A percentile compares a stretch with the other conserved stretches of the same genome.
These are phyloP conservation scores for Cercospora sp. DNA, from an alignment of 2,329 filamentous ascomycete genomes.

Conservation along the genomic window DNA sequence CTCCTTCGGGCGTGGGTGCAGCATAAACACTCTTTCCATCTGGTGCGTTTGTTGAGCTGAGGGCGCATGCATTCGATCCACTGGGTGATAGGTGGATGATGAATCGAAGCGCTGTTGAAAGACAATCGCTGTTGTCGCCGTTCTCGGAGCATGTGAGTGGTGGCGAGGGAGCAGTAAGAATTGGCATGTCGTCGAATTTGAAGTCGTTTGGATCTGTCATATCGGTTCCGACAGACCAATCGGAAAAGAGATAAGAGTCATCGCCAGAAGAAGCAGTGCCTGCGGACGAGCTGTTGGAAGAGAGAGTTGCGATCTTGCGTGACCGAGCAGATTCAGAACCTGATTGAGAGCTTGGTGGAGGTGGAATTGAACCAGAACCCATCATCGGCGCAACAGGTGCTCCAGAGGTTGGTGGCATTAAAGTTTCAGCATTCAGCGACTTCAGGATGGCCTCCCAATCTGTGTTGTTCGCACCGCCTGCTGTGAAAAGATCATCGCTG, in stretches of 20 bases:
- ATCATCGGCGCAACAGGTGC: neutral
- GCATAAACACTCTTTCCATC: neutral
- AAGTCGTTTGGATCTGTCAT: neutral
- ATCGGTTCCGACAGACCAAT: neutral
- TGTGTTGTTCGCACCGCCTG: neutral
- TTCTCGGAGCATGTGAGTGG: neutral
- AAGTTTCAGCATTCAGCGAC: neutral
- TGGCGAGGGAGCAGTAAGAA: neutral
- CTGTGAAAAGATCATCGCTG: constrained; percentile 1
- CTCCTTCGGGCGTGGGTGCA: neutral
- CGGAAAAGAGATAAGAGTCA: neutral
- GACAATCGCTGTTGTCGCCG: neutral
- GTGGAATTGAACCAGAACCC: neutral
- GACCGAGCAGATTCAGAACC: neutral
- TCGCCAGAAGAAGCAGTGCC: neutral
- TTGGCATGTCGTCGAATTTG: neutral
- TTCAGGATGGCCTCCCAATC: neutral
- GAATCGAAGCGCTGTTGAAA: neutral
- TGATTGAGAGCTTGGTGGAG: neutral
- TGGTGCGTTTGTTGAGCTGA: neutral
- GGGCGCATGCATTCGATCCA: neutral
- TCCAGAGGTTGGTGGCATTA: neutral
- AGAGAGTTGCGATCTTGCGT: neutral
- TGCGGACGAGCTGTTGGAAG: neutral
- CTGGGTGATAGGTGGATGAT: neutral